These are phyloP conservation scores for Cyclostephanos tholiformis DNA, from an alignment of 108 stramenopile species.

Conservation along the genomic window DNA sequence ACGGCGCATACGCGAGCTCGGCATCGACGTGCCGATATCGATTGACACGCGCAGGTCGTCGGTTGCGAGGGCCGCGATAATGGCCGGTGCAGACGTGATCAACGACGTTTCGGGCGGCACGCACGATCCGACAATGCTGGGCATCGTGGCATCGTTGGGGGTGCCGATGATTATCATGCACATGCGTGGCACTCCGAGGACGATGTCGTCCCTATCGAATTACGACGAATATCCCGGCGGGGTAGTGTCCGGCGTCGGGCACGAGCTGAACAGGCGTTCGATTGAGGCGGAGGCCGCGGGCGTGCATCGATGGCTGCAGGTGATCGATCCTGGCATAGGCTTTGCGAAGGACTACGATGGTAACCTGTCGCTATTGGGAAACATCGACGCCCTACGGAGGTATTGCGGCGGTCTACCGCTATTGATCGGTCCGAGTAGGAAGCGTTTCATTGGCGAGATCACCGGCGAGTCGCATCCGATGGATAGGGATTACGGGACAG, in stretches of 20 bases:
- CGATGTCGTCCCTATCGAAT: slow-evolving; percentile 82
- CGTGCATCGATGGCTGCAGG: slow-evolving; percentile 84
- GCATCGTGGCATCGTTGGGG: slow-evolving; percentile 68
- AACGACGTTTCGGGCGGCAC: slow-evolving; percentile 96
- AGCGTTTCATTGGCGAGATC: slow-evolving; percentile 91
- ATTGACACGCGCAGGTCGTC: slow-evolving; percentile 94
- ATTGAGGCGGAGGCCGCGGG: slow-evolving; percentile 72
- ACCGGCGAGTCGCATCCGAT: slow-evolving; percentile 62
- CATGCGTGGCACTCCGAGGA: slow-evolving; percentile 92
- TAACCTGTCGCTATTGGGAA: slow-evolving; percentile 80
- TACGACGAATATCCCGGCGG: slow-evolving; percentile 51
- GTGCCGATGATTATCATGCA: slow-evolving; percentile 96
- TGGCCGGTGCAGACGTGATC: slow-evolving; percentile 93
- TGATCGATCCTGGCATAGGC: slow-evolving; percentile 96
- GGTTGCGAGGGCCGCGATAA: slow-evolving; percentile 86
- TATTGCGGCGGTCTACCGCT: slow-evolving; percentile 59
- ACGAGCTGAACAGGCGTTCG: slow-evolving; percentile 62
- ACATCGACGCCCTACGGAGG: slow-evolving; percentile 45
- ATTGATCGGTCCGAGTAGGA: slow-evolving; percentile 91
- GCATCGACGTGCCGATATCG: slow-evolving; percentile 80
- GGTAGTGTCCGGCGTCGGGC: slow-evolving; percentile 77
- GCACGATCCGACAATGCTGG: slow-evolving; percentile 89
- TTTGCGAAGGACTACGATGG: slow-evolving; percentile 89
- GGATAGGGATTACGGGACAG: slow-evolving; percentile 84
- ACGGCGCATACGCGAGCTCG: slow-evolving; percentile 61